Percentiles rank a stretch among this genome's conserved stretches.
Conservation (phyloP, 2,329 filamentous ascomycete species). For the Ophiostoma australiae region DNA sequence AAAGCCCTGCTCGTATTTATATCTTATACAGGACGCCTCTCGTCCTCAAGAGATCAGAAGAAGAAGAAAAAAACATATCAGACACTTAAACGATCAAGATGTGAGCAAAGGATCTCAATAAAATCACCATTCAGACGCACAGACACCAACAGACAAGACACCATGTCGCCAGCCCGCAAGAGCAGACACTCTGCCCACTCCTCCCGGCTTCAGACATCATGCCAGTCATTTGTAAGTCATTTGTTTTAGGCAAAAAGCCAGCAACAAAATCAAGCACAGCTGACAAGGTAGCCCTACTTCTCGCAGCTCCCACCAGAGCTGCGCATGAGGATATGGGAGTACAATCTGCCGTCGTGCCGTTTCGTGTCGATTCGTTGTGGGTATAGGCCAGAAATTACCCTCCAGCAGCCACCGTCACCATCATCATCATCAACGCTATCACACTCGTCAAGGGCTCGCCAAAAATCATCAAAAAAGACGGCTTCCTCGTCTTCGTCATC, state of each 20-base stretch:
- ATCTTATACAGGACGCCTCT: background rate
- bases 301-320: conserved; percentile 43
- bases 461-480: conserved; percentile 4
- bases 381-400: background rate
- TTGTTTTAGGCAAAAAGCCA: background rate
- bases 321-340: conserved; percentile 45
- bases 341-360: conserved; percentile 41
- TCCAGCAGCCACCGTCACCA: background rate
- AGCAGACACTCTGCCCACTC: background rate
- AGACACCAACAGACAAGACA: background rate
- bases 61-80: background rate
- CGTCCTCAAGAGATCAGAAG: background rate
- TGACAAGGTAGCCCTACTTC: conserved; percentile 38
- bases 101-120: background rate
- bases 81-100: background rate
- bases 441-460: background rate
- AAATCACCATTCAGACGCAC: background rate
- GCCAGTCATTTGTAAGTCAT: conserved; percentile 1
- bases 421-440: background rate
- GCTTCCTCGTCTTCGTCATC: conserved; percentile 23
- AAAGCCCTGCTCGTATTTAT: background rate
- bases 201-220: background rate
- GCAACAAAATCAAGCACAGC: background rate
- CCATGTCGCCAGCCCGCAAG: conserved; percentile 4
- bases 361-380: conserved; percentile 42